These are phyloP conservation scores for Vararia minispora DNA, from an alignment of 768 basidiomycete species.

Conservation along the genomic window DNA sequence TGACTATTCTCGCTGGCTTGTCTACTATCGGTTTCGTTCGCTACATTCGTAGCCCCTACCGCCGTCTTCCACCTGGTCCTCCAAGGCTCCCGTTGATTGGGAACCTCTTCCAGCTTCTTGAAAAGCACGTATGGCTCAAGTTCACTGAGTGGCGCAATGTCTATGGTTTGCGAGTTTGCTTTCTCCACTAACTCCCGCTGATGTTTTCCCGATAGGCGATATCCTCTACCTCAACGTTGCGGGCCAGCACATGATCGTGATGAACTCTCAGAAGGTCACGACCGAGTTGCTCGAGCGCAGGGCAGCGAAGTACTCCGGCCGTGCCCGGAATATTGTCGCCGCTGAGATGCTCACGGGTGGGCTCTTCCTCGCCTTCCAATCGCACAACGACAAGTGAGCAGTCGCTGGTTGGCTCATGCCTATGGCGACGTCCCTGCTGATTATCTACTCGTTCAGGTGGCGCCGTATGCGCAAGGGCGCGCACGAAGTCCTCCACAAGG, in stretches of 20 bases:
- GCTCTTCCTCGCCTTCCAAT: slow-evolving; percentile 7
- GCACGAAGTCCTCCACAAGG: slow-evolving; percentile 7
- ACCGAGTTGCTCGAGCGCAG: slow-evolving; percentile 16
- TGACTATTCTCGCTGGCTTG: too few relatives aligned
- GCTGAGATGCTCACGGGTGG: slow-evolving; percentile 10
- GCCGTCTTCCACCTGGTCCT: slow-evolving; percentile 10
- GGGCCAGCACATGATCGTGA: slow-evolving; percentile 15
- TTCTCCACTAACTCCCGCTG: background rate
- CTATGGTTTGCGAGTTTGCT: slow-evolving; percentile 5
- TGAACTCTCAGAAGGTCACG: slow-evolving; percentile 16
- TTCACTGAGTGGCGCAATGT: slow-evolving; percentile 9
- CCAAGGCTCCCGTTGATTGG: slow-evolving; percentile 9
- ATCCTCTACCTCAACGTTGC: slow-evolving; percentile 11
- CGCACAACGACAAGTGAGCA: slow-evolving; percentile 9
- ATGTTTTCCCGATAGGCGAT: slow-evolving; percentile 6
- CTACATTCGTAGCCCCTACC: slow-evolving; percentile 12
- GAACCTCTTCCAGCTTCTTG: slow-evolving; percentile 7
- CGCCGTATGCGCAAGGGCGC: slow-evolving; percentile 10
- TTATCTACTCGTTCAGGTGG: slow-evolving; percentile 11
- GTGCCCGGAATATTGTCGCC: slow-evolving; percentile 11
- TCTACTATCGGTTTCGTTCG: too few relatives aligned
- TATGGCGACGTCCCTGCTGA: background rate
- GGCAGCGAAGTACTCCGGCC: slow-evolving; percentile 10
- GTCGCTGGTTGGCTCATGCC: background rate
- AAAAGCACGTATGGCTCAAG: slow-evolving; percentile 11